phyloP scores from a whole-genome alignment of 2,329 filamentous ascomycete genomes.

The Aspergillus alliaceus region DNA sequence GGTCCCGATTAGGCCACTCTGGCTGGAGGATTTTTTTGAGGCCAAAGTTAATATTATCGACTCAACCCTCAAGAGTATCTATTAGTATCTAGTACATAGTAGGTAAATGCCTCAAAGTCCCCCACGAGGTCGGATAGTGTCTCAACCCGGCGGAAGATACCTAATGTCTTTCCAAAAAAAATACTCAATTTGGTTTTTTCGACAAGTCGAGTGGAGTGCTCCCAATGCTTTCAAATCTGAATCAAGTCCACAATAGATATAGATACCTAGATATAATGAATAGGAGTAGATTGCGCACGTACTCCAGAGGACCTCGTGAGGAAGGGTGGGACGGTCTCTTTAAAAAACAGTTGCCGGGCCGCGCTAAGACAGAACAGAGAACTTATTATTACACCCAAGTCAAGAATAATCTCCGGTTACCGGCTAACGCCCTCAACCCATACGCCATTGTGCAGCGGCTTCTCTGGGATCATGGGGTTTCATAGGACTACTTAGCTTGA shows the following conservation, averaged over 20 bases:
- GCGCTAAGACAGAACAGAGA: slow-evolving; percentile 13
- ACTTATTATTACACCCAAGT: neutral
- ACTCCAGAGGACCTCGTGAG: neutral
- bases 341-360: slow-evolving; percentile 14
- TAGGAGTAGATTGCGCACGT: neutral
- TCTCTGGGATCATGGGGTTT: neutral
- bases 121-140: neutral
- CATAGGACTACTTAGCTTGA: slow-evolving; percentile 2
- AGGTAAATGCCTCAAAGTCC: neutral
- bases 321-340: slow-evolving; percentile 14
- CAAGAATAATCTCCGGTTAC: slow-evolving; percentile 14
- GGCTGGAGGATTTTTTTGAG: neutral
- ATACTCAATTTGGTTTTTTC: neutral
- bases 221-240: neutral
- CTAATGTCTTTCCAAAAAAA: neutral
- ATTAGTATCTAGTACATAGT: neutral
- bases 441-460: slow-evolving; percentile 19
- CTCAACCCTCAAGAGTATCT: no score
- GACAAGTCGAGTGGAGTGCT: neutral
- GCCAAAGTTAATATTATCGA: neutral
- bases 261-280: neutral
- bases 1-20: neutral
- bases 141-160: neutral
- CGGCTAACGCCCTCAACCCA: slow-evolving; percentile 3
- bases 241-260: neutral